phyloP scores from a whole-genome alignment of 2,329 filamentous ascomycete species.

The Sporothrix inflata region DNA sequence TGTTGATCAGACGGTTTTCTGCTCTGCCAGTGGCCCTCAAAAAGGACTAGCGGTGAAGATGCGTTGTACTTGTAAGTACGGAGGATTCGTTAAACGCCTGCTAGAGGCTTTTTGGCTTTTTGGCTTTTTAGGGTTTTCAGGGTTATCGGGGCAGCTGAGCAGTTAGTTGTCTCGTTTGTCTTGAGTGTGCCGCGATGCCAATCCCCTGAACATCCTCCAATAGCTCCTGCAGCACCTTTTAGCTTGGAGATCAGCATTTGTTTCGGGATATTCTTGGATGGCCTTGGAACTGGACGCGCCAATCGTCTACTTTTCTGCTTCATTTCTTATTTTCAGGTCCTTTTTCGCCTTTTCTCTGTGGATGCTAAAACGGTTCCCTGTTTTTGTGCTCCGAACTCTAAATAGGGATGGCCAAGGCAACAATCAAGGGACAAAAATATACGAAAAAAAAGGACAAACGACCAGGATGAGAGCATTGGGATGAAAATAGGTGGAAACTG shows the following conservation, averaged over 20 bases:
- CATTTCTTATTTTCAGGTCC: neutral
- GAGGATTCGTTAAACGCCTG: neutral
- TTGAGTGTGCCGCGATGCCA: neutral
- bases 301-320: slow-evolving; percentile 11
- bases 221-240: neutral
- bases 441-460: neutral
- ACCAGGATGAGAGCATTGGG: neutral
- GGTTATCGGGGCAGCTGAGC: neutral
- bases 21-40: neutral
- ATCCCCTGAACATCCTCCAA: neutral
- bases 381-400: neutral
- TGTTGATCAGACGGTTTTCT: slow-evolving; percentile 4
- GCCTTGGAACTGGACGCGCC: slow-evolving; percentile 5
- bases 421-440: neutral
- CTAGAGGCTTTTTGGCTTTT: no score
- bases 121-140: neutral
- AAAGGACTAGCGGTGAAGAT: slow-evolving; percentile 17
- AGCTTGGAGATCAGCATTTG: slow-evolving; percentile 6
- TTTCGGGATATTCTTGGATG: neutral
- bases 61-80: neutral
- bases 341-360: neutral
- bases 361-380: neutral
- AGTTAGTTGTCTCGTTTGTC: slow-evolving; percentile 4
- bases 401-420: neutral
- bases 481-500: neutral